phyloP scores from a whole-genome alignment of 495 filamentous ascomycete species.

The Podospora fimiseda region DNA sequence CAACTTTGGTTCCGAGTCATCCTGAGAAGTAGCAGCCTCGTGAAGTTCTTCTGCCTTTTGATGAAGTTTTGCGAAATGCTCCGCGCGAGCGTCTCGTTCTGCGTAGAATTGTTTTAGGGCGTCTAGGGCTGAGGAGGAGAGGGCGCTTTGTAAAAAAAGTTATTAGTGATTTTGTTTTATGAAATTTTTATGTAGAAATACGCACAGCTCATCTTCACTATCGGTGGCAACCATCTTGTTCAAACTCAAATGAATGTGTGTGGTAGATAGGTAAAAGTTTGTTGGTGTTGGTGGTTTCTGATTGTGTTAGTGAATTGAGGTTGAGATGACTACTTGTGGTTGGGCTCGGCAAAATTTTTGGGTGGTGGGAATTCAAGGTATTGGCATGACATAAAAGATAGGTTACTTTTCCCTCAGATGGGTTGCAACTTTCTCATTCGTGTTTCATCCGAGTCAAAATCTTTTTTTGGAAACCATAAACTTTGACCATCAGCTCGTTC shows the following conservation, averaged over 20 bases:
- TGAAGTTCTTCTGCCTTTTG: constrained; percentile 42
- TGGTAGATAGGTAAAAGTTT: too few relatives aligned
- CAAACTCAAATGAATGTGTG: too few relatives aligned
- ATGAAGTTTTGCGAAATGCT: constrained; percentile 57
- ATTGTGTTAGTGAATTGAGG: constrained; percentile 3
- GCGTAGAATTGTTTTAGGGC: constrained; percentile 62
- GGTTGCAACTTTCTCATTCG: too few relatives aligned
- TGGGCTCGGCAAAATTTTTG: too few relatives aligned
- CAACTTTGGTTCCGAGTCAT: constrained; percentile 14
- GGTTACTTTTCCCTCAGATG: background rate
- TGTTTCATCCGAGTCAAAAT: too few relatives aligned
- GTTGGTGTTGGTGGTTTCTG: background rate
- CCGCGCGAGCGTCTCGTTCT: constrained; percentile 56
- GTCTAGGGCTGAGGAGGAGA: constrained; percentile 55
- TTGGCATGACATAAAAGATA: background rate
- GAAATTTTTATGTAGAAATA: background rate
- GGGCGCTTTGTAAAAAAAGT: constrained; percentile 13
- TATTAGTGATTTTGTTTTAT: background rate
- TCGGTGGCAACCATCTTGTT: constrained; percentile 24
- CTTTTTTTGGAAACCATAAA: constrained; percentile 1
- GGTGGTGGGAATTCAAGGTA: background rate
- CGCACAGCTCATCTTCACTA: constrained; percentile 38
- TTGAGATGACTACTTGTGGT: too few relatives aligned
- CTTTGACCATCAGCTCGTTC: background rate
- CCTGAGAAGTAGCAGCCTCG: too few relatives aligned